phyloP scores from a whole-genome alignment of 805 yeast species.

The Nakazawaea peltata region DNA sequence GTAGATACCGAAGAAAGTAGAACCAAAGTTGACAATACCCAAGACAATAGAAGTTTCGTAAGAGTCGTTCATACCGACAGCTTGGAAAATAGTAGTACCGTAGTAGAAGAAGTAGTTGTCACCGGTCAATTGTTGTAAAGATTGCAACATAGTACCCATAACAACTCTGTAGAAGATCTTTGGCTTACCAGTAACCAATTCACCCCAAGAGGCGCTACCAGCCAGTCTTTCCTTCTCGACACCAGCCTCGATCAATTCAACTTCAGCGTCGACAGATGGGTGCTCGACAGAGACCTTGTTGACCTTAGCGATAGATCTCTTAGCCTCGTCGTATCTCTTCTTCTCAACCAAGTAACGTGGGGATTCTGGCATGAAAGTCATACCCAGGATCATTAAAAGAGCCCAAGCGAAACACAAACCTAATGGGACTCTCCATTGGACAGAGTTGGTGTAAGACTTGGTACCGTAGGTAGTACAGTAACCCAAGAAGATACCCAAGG shows the following conservation, averaged over 20 bases:
- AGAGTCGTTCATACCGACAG: conserved; percentile 50
- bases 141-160: conserved; percentile 53
- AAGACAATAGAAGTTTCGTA: conserved; percentile 52
- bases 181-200: conserved; percentile 57
- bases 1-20: conserved; percentile 45
- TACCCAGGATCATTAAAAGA: conserved; percentile 37
- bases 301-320: conserved; percentile 43
- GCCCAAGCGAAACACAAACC: conserved; percentile 46
- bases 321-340: conserved; percentile 45
- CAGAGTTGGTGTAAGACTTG: conserved; percentile 38
- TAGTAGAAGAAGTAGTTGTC: conserved; percentile 61
- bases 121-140: conserved; percentile 57
- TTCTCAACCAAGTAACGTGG: conserved; percentile 55
- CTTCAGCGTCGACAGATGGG: conserved; percentile 45
- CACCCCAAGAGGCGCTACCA: conserved; percentile 60
- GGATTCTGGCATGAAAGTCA: conserved; percentile 61
- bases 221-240: conserved; percentile 53
- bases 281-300: conserved; percentile 49
- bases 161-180: conserved; percentile 46
- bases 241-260: conserved; percentile 49
- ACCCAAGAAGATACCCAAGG: conserved; percentile 66
- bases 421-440: conserved; percentile 65
- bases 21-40: conserved; percentile 47
- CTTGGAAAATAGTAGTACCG: conserved; percentile 53
- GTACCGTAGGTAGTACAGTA: conserved; percentile 63